phyloP scores from a whole-genome alignment of 140 eudicot species.

The Bidens hawaiensis region DNA sequence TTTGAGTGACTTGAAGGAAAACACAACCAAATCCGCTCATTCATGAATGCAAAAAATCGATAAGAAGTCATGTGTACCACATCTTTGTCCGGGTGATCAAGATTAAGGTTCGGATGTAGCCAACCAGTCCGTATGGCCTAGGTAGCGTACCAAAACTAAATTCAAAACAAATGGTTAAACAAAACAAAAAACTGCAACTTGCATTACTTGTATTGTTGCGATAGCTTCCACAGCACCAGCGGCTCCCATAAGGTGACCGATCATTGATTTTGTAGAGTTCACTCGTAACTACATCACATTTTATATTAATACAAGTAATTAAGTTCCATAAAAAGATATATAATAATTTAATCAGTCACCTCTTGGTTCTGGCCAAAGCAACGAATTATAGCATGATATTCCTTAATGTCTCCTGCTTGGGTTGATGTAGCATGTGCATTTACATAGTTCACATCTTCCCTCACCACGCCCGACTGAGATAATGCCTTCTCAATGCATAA shows the following conservation, averaged over 20 bases:
- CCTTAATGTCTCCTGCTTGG: constrained; percentile 51
- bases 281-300: constrained; percentile 33
- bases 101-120: constrained; percentile 89
- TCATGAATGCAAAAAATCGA: not conserved
- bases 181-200: not conserved
- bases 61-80: constrained; percentile 52
- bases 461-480: constrained; percentile 41
- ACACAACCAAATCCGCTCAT: not conserved
- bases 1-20: not conserved
- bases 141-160: constrained; percentile 3
- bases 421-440: constrained; percentile 71
- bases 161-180: not conserved
- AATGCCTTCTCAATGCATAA: constrained; percentile 57
- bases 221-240: constrained; percentile 67
- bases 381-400: constrained; percentile 44
- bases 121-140: constrained; percentile 91
- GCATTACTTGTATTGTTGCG: constrained; percentile 51
- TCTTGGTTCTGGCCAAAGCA: constrained; percentile 61
- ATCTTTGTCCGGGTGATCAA: constrained; percentile 76
- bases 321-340: not conserved
- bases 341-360: constrained; percentile 22
- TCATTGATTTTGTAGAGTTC: constrained; percentile 69
- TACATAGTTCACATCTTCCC: constrained; percentile 60
- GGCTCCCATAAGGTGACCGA: constrained; percentile 64
- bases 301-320: not conserved